Evolutionary conservation across 78 protist genomes (phyloP).

Genomic region (Dictyostelium firmibasis): DNA sequence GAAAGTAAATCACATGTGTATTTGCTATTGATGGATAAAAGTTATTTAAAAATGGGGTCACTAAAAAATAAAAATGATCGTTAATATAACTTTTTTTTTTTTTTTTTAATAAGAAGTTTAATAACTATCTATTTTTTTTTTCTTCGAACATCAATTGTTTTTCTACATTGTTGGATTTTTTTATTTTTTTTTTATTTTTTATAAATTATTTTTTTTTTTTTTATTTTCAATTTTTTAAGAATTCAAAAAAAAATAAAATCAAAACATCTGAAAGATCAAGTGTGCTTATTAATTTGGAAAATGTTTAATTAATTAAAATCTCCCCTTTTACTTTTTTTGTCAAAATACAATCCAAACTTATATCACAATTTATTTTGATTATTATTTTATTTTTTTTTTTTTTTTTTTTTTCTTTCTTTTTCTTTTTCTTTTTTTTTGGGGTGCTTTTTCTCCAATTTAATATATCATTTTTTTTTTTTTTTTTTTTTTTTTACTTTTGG

Average conservation of each 20-base stretch:
- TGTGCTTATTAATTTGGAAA: neutral
- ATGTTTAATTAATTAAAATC: neutral
- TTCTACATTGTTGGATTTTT: neutral
- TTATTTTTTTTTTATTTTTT: neutral
- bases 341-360: neutral
- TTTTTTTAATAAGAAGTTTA: neutral
- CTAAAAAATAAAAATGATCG: neutral
- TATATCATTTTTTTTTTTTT: neutral
- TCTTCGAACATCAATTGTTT: neutral
- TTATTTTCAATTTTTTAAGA: neutral
- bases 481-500: too few relatives aligned
- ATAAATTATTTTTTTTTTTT: neutral
- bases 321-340: neutral
- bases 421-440: neutral
- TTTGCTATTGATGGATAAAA: neutral
- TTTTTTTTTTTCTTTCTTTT: too few relatives aligned
- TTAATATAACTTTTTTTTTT: neutral
- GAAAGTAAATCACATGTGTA: neutral
- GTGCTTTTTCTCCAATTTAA: neutral
- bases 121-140: neutral
- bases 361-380: neutral
- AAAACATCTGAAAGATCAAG: neutral
- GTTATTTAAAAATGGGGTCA: neutral
- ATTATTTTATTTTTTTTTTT: neutral
- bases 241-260: neutral